Conservation (phyloP, 2,329 filamentous ascomycete species). For the Trichophyton simii region DNA sequence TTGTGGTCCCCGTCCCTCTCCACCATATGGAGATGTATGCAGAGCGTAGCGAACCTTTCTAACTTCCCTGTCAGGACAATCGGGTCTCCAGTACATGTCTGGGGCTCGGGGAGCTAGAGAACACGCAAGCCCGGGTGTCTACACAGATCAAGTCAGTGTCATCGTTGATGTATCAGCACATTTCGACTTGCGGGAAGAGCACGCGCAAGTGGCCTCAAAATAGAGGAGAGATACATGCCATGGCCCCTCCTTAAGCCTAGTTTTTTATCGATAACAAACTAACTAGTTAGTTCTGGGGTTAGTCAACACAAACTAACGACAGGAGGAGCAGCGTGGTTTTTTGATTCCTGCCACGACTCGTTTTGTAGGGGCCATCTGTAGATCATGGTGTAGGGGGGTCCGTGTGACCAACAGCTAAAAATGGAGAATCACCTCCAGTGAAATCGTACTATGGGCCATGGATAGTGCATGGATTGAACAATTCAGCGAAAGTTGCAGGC, state of each 20-base stretch:
- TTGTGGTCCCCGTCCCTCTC: neutral
- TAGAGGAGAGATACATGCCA: neutral
- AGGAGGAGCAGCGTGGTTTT: neutral
- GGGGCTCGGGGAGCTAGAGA: neutral
- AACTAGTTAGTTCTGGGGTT: neutral
- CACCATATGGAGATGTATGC: neutral
- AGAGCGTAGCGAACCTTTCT: neutral
- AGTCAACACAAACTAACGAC: neutral
- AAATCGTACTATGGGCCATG: neutral
- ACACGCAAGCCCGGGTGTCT: neutral
- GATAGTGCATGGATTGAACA: neutral
- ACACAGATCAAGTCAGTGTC: neutral
- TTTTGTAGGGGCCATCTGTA: neutral
- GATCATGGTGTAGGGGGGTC: conserved; percentile 1
- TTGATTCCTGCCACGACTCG: neutral
- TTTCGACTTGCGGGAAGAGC: neutral
- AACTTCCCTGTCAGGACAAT: neutral
- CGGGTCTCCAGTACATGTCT: neutral
- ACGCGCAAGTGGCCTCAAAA: neutral
- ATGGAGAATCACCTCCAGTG: neutral
- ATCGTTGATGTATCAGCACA: neutral
- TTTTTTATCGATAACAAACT: neutral
- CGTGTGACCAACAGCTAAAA: conserved; percentile 1
- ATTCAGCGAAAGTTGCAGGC: neutral
- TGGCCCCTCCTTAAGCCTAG: neutral